Conservation (phyloP, 2,329 filamentous ascomycete genomes). For the Exophiala sp. region DNA sequence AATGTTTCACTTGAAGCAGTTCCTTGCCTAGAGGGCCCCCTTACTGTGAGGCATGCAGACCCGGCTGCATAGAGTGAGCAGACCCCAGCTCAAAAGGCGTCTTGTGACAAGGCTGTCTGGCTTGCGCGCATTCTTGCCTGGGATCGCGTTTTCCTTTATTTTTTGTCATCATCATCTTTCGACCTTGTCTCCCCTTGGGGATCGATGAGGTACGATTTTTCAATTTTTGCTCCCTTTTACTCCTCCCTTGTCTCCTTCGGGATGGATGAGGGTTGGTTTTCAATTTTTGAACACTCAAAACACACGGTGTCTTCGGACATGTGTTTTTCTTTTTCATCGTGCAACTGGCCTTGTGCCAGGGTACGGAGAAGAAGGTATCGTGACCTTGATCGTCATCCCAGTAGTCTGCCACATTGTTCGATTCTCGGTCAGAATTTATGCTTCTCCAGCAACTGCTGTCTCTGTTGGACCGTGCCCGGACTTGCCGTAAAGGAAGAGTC, state of each 20-base stretch:
- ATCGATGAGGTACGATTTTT: too few relatives aligned
- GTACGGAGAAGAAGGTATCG: conserved; percentile 10
- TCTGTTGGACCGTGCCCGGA: too few relatives aligned
- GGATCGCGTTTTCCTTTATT: background rate
- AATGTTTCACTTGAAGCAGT: conserved; percentile 7
- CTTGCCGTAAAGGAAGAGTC: too few relatives aligned
- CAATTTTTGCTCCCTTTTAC: background rate
- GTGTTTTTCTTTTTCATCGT: conserved; percentile 13
- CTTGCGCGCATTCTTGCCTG: background rate
- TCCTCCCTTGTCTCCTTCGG: background rate
- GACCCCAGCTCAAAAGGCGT: conserved; percentile 4
- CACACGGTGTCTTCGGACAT: background rate
- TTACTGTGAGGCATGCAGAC: conserved; percentile 8
- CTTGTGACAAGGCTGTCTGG: conserved; percentile 1
- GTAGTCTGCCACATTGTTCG: too few relatives aligned
- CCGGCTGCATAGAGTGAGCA: background rate
- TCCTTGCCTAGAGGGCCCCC: conserved; percentile 15
- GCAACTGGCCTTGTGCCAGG: conserved; percentile 12
- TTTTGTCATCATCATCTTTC: too few relatives aligned
- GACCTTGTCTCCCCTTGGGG: too few relatives aligned
- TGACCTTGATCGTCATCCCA: background rate
- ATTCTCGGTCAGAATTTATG: too few relatives aligned
- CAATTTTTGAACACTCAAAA: background rate
- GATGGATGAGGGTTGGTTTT: too few relatives aligned
- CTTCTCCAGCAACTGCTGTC: too few relatives aligned